Conservation (phyloP, 1,139 yeast species). For the Magnusiomyces starmeri region DNA sequence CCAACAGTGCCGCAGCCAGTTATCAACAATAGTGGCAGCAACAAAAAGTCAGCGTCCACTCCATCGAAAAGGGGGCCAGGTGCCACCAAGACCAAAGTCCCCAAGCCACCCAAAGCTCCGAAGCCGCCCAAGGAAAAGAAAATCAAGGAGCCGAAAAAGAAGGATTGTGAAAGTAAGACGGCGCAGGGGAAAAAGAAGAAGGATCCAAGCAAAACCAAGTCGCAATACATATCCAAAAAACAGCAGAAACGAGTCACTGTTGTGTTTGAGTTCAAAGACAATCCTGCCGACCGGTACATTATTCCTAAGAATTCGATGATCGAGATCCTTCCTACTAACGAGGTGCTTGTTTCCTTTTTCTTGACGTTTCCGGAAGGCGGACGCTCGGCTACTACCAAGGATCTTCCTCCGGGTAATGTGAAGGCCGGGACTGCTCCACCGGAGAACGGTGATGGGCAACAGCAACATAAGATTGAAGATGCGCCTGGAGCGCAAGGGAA, state of each 20-base stretch:
- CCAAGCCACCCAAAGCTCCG: conserved; percentile 23
- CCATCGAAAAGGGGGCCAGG: conserved; percentile 6
- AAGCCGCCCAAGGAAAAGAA: conserved; percentile 21
- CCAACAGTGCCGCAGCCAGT: conserved; percentile 3
- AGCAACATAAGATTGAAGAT: conserved; percentile 21
- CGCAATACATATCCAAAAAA: conserved; percentile 24
- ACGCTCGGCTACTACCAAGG: conserved; percentile 6
- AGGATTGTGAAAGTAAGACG: conserved; percentile 14
- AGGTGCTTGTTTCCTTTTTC: conserved; percentile 57
- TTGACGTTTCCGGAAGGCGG: conserved; percentile 36
- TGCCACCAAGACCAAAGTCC: conserved; percentile 10
- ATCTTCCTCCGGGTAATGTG: conserved; percentile 12
- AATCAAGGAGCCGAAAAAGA: neutral
- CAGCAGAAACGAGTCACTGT: conserved; percentile 56
- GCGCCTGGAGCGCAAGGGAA: conserved; percentile 21
- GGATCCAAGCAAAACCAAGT: conserved; percentile 18
- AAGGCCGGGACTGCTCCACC: conserved; percentile 1
- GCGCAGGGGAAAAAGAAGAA: conserved; percentile 13
- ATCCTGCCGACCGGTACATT: conserved; percentile 63
- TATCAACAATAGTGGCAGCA: too few relatives aligned
- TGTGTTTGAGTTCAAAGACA: conserved; percentile 79
- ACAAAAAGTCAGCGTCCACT: too few relatives aligned
- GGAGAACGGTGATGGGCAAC: conserved; percentile 26
- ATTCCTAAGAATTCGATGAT: conserved; percentile 71
- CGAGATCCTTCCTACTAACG: conserved; percentile 50